Evolutionary conservation across 73 alveolate species (phyloP), one percentile per base, ranked within the genome.

Genomic region (Stentor coeruleus): DNA sequence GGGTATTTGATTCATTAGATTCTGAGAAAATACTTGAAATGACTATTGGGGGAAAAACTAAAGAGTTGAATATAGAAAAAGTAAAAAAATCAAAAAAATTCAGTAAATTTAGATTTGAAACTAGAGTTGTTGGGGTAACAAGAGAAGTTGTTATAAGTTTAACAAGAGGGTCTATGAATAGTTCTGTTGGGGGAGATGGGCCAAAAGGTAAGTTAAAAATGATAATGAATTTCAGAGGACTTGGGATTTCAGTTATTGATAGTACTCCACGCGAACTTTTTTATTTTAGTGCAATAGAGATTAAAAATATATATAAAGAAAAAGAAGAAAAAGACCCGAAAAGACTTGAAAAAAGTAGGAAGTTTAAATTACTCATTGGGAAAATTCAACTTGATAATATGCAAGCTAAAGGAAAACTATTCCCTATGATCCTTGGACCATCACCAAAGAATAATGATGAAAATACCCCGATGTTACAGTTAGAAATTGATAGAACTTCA

Each of bases 231-330:
- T 82, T 77, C 59, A 84, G 74, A 85, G 99, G 99, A 37, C 57
- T 93, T 35, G 99, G 99, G 37, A 35, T 95, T 26, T 92, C 98
- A 39, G 76, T 95, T 3, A 87, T 95, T 74, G 98, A 95, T 79
- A 85, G 89, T 81, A 92, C 91, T 20, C 99, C 99, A 28, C 88
- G 89, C 72, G 99, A 95, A 86, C 38, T 95, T 14, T 85, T 93
- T 73, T 95, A 93, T 84, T 30, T 95, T 3, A 84, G 90, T 35
- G 40, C 85, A 28, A 82, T 75, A 55, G 80, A 76, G 59, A 3
- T 90, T 2, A 3, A 41, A 3, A 39, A 74, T 58, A 79, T 49
- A n/a, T 74, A 35, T 40, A 30, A 3, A 76, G 60, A 42, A 15
- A 40, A 75, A 38, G 59, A 36, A 1, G 28, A n/a, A n/a, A 0